Evolutionary conservation across 1,139 yeast genomes (phyloP).

Genomic region (Hyphopichia burtonii): DNA sequence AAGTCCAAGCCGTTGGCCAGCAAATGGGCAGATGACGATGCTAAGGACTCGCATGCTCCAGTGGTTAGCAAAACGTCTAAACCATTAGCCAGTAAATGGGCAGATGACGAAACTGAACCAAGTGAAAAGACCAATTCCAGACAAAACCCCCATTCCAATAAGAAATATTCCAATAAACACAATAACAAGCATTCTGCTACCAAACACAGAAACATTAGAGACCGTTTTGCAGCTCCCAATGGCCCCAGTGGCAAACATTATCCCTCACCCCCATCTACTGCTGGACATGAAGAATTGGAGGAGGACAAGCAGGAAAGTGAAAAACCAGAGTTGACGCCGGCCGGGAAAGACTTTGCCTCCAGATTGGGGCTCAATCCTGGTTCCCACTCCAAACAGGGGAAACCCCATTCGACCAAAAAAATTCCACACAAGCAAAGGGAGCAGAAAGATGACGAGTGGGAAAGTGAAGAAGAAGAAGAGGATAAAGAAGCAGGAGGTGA

Average conservation of each 20-base stretch:
- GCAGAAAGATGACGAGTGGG: background rate
- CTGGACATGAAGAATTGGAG: constrained; percentile 1
- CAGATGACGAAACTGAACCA: constrained; percentile 4
- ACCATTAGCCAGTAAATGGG: constrained; percentile 32
- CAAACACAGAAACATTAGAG: background rate
- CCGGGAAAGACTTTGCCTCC: constrained; percentile 4
- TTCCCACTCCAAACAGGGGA: background rate
- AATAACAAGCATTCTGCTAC: background rate
- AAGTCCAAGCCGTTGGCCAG: constrained; percentile 20
- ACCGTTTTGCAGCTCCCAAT: background rate
- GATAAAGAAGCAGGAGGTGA: constrained; percentile 7
- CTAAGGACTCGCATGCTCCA: background rate
- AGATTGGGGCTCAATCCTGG: constrained; percentile 3
- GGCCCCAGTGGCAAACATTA: background rate
- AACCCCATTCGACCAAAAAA: background rate
- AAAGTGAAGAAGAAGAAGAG: constrained; percentile 5
- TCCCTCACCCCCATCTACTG: constrained; percentile 7
- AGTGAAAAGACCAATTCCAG: background rate
- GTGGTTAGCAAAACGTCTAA: constrained; percentile 6
- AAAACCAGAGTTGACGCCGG: background rate
- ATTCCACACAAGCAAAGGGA: background rate
- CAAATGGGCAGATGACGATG: constrained; percentile 25
- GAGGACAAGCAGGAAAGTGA: background rate
- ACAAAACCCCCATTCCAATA: background rate
- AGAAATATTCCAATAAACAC: background rate